Evolutionary conservation across 805 yeast genomes (phyloP), one percentile per base, ranked within the genome.

Genomic region (Pichia nanzhaoensis): DNA sequence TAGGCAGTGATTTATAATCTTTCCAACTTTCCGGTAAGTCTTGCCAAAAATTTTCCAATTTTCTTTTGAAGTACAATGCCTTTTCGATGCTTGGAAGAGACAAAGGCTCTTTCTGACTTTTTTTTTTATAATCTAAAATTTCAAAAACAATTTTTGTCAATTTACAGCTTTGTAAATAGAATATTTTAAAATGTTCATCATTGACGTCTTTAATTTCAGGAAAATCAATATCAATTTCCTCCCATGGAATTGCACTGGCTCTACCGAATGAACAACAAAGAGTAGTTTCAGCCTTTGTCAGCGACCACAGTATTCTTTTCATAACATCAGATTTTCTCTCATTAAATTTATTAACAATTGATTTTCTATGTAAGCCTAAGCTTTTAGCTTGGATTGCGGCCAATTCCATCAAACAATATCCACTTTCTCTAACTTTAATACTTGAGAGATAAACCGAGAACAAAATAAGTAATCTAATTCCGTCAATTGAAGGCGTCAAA

Each of bases 311-410:
- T n/a, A 68, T 59, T 32, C 71, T 52, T 40, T 64, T 66, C 65
- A 62, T 65, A 33, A 68, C 72, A 39, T 68, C 70, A 3, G 64
- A 60, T 37, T 60, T 61, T n/a, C 57, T 63, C 24, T 48, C 54
- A 24, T 54, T 58, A 39, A 65, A 65, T 45, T 63, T 65, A 40
- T 60, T 55, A 8, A 64, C 66, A 28, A 66, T 65, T 24, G 66
- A 56, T 38, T 60, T 64, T 42, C 71, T 60, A 52, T 74, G 76
- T 3, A 73, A 55, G 0, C 78, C 78, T n/a, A 74, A 54, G n/a
- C 75, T 64, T 24, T 68, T 63, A 1, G 73, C 67, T 54, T 74
- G 78, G 42, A 74, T 60, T 1, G 71, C 64, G 7, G 78, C 77
- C 37, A 71, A 47, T 36, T 74, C 73, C 55, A 72, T 57, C 38